Evolutionary conservation across 257 asterid genomes (phyloP).

Genomic region (Rauvolfia tetraphylla): DNA sequence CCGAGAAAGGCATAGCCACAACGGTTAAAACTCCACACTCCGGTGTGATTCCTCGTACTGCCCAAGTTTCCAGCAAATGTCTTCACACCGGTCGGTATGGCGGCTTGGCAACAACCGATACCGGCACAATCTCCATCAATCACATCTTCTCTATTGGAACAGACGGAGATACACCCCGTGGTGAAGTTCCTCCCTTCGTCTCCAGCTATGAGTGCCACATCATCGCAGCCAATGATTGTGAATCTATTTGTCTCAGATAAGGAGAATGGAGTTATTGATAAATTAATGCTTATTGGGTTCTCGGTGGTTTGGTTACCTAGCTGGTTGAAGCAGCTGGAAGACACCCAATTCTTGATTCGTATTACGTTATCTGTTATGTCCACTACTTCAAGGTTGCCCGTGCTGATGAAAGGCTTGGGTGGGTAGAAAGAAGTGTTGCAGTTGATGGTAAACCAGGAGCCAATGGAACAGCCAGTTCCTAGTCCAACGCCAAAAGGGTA

Average conservation of each 20-base stretch:
- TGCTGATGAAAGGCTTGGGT: conserved; percentile 15
- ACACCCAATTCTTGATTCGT: conserved; percentile 11
- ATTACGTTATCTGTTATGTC: conserved; percentile 14
- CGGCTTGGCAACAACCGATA: conserved; percentile 52
- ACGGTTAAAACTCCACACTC: conserved; percentile 25
- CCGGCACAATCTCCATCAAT: conserved; percentile 46
- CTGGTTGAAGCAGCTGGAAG: conserved; percentile 16
- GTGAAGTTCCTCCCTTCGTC: conserved; percentile 27
- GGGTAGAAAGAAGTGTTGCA: conserved; percentile 16
- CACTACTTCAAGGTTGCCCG: not conserved
- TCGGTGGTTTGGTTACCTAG: not conserved
- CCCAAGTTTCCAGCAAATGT: not conserved
- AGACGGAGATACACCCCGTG: conserved; percentile 38
- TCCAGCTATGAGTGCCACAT: conserved; percentile 22
- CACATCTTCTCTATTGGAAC: conserved; percentile 25
- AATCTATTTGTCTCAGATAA: conserved; percentile 36
- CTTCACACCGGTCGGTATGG: conserved; percentile 50
- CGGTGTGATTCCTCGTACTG: not conserved
- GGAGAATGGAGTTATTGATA: conserved; percentile 17
- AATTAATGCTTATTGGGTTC: not conserved
- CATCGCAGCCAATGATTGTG: conserved; percentile 52
- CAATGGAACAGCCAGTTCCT: conserved; percentile 18
- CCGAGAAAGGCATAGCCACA: conserved; percentile 58
- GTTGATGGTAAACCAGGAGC: conserved; percentile 2
- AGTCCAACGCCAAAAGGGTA: conserved; percentile 28